Evolutionary conservation across 805 yeast species (phyloP).

Genomic region (Pichia sporocuriosa): DNA sequence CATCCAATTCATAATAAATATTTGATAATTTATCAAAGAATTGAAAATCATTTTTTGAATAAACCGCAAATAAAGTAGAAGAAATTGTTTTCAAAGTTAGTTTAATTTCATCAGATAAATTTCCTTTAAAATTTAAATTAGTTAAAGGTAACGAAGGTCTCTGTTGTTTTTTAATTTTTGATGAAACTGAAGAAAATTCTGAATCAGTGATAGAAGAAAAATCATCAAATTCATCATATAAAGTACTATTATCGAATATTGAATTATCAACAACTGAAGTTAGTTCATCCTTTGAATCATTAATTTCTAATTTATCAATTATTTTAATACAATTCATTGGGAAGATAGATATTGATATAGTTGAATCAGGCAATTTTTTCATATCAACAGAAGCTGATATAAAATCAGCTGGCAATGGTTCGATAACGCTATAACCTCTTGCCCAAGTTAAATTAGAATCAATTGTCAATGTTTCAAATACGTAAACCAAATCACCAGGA

Average conservation of each 20-base stretch:
- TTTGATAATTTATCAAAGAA: slow-evolving; percentile 48
- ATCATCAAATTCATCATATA: slow-evolving; percentile 13
- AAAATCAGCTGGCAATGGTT: slow-evolving; percentile 67
- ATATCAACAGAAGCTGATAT: slow-evolving; percentile 52
- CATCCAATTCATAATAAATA: slow-evolving; percentile 52
- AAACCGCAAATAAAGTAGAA: slow-evolving; percentile 61
- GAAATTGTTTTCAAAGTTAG: slow-evolving; percentile 51
- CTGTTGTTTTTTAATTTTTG: slow-evolving; percentile 5
- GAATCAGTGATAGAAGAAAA: slow-evolving; percentile 29
- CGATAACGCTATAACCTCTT: slow-evolving; percentile 64
- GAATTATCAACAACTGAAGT: too few species aligned
- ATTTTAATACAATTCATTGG: slow-evolving; percentile 52
- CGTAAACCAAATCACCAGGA: slow-evolving; percentile 13
- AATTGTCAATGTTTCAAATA: slow-evolving; percentile 13
- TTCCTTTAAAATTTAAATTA: slow-evolving; percentile 36
- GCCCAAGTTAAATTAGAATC: slow-evolving; percentile 54
- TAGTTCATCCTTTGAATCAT: too few species aligned
- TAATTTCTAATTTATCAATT: slow-evolving; percentile 30
- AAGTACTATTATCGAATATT: slow-evolving; percentile 7
- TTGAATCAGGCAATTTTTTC: slow-evolving; percentile 56
- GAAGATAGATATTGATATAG: slow-evolving; percentile 47
- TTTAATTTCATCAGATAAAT: slow-evolving; percentile 48
- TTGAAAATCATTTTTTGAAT: slow-evolving; percentile 64
- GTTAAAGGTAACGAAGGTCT: slow-evolving; percentile 51
- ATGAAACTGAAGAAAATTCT: slow-evolving; percentile 1